A percentile compares a stretch with the other conserved stretches of the same genome.
phyloP scores from a whole-genome alignment of 2,329 filamentous ascomycete genomes.

The Trichoderma sp. region DNA sequence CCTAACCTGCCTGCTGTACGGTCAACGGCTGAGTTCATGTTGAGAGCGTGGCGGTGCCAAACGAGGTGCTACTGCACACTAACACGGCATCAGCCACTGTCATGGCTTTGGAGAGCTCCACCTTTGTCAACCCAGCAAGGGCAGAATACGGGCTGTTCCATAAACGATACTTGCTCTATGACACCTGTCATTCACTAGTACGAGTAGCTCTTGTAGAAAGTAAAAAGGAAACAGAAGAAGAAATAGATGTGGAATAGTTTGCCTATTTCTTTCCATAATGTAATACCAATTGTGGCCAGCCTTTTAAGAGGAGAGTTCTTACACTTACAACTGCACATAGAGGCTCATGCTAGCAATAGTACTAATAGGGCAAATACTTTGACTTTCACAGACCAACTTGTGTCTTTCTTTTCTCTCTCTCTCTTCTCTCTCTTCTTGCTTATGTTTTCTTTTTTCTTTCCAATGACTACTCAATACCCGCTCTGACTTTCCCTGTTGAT shows the following conservation, averaged over 20 bases:
- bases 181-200: neutral
- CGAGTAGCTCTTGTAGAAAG: neutral
- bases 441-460: neutral
- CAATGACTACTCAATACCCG: neutral
- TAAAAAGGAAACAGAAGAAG: neutral
- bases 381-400: neutral
- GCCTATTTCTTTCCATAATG: neutral
- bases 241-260: neutral
- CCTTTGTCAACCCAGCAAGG: neutral
- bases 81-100: conserved; percentile 5
- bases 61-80: neutral
- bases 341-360: neutral
- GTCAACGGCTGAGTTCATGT: neutral
- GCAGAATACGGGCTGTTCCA: neutral
- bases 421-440: neutral
- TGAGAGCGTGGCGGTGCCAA: conserved; percentile 8
- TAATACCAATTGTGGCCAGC: neutral
- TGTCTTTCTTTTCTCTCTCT: neutral
- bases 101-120: neutral
- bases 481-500: neutral
- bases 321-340: neutral
- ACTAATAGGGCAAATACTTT: neutral
- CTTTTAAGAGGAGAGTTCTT: neutral
- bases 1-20: neutral
- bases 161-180: neutral